Evolutionary conservation across 345 rosid species (phyloP), one percentile per base, ranked within the genome.

Genomic region (Eucalyptus pauciflora): DNA sequence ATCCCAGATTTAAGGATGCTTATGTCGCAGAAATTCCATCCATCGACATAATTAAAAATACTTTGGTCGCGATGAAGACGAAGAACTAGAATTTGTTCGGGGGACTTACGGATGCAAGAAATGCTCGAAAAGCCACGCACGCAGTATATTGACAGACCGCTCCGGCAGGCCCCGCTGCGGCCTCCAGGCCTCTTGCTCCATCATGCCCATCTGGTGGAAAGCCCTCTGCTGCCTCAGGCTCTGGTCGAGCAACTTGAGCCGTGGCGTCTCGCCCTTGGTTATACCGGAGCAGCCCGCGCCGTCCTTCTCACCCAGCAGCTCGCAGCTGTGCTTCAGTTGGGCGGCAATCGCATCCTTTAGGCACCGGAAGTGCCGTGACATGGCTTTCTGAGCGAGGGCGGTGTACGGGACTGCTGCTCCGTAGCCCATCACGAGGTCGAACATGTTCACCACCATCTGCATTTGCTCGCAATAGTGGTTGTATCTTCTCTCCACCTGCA

Each of bases 41-140:
- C 25, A 6, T 10, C 14, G 12, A 33, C 46, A 18, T 71, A 18
- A 12, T 41, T 86, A 92, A 92, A 91, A 92, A 88, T 91, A 88
- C 91, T 92, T 56, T n/a, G n/a, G 31, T 17, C 13, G 50, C 33
- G 51, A 56, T 17, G 15, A 48, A 60, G 62, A 46, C 7, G 14
- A 16, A 45, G 87, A 90, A 49, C 49, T 83, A 87, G 87, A 81
- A 86, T 56, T 88, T 86, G 67, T 56, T 37, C 67, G 56, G 60
- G 86, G 33, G 76, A 94, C 99, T 95, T 96, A 97, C 99, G 99
- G 99, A 93, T 97, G 99, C 86, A 97, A 98, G 90, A 97, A 97
- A 93, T 97, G 99, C 92, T 97, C 99, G 71, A 96, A 97, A 90
- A 97, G 99, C 99, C 99, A 97, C 56, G 99, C 98, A 87, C 99